Evolutionary conservation across 768 basidiomycete genomes (phyloP).

Genomic region (Pleurotus salmoneostramineus): DNA sequence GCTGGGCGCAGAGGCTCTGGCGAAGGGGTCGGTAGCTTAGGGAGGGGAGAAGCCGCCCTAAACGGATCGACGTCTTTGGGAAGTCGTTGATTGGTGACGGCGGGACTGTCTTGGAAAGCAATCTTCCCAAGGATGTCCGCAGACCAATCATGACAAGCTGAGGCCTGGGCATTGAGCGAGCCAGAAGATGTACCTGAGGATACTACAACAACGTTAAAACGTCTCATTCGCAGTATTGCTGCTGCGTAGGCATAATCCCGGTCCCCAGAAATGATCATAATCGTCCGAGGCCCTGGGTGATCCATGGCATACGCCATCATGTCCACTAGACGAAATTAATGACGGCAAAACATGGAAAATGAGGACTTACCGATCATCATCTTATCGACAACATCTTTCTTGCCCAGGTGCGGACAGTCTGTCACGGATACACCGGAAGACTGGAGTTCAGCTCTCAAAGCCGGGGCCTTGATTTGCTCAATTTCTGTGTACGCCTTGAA

Average conservation of each 20-base stretch:
- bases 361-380: constrained; percentile 42
- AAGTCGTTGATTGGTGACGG: not conserved
- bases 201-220: constrained; percentile 33
- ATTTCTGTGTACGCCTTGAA: constrained; percentile 56
- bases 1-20: not conserved
- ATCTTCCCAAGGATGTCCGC: constrained; percentile 28
- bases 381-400: constrained; percentile 41
- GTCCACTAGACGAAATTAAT: constrained; percentile 14
- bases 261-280: constrained; percentile 45
- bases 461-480: constrained; percentile 26
- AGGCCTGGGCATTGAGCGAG: constrained; percentile 34
- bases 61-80: not conserved
- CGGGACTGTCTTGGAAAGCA: not conserved
- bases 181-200: constrained; percentile 32
- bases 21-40: constrained; percentile 3
- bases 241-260: constrained; percentile 40
- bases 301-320: constrained; percentile 35
- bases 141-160: constrained; percentile 43
- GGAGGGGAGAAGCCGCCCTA: not conserved
- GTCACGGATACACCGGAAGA: constrained; percentile 41
- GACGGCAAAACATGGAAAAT: constrained; percentile 1
- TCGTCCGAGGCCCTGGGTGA: constrained; percentile 36
- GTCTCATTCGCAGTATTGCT: constrained; percentile 33
- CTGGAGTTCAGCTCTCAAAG: constrained; percentile 38
- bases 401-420: constrained; percentile 32